Percentiles rank a stretch among this genome's conserved stretches.
These are phyloP conservation scores for Xylaria nigripes DNA, from an alignment of 495 filamentous ascomycete genomes.

Conservation along the genomic window DNA sequence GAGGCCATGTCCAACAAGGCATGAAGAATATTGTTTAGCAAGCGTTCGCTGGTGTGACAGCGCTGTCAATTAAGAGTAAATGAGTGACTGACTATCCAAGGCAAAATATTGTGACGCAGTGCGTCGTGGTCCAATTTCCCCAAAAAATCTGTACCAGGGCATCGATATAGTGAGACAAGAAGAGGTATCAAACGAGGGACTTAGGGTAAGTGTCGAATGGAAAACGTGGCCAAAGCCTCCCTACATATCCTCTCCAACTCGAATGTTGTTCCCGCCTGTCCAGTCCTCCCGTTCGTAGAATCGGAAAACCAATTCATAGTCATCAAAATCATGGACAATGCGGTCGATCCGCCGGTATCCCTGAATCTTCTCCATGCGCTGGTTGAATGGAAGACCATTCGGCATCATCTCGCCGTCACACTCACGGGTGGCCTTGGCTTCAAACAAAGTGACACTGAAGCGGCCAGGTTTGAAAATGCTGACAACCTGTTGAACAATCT, in stretches of 20 bases:
- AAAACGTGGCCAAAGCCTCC: conserved; percentile 3
- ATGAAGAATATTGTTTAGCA: neutral
- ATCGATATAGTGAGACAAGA: neutral
- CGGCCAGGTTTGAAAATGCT: conserved; percentile 91
- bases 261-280: conserved; percentile 63
- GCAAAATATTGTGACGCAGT: conserved; percentile 2
- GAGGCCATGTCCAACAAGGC: neutral
- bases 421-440: conserved; percentile 55
- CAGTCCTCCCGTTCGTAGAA: conserved; percentile 93
- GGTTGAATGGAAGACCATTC: conserved; percentile 37
- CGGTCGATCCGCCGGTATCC: conserved; percentile 89
- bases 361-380: conserved; percentile 71
- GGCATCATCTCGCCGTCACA: conserved; percentile 40
- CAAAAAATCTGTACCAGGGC: conserved; percentile 3
- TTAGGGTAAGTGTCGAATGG: neutral
- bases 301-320: conserved; percentile 93
- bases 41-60: conserved; percentile 2
- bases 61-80: conserved; percentile 4
- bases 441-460: conserved; percentile 96
- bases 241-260: conserved; percentile 51
- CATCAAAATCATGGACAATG: conserved; percentile 95
- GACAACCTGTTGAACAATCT: conserved; percentile 89
- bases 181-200: conserved; percentile 10
- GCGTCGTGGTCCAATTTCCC: conserved; percentile 1
- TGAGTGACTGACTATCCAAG: conserved; percentile 8